phyloP scores from a whole-genome alignment of 1,139 yeast species.

The Magnusiomyces fungicola region DNA sequence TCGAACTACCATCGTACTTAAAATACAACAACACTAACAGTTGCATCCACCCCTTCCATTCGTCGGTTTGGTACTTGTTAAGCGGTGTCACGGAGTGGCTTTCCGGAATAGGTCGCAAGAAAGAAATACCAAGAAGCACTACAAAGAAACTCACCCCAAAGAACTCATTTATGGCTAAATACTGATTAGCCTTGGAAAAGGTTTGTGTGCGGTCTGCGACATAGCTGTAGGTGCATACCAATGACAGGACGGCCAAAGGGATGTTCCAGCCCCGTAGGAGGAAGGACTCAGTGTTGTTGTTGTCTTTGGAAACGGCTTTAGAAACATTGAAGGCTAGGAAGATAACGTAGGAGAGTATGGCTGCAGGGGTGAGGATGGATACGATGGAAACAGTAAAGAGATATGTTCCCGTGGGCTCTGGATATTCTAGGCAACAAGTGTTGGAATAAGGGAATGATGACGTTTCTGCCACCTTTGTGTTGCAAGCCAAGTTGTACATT shows the following conservation, averaged over 20 bases:
- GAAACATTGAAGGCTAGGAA: too few species aligned
- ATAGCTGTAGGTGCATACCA: slow-evolving; percentile 18
- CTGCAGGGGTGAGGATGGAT: background rate
- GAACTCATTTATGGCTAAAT: slow-evolving; percentile 17
- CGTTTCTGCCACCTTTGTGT: slow-evolving; percentile 17
- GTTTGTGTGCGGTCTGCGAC: slow-evolving; percentile 22
- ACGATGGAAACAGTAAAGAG: background rate
- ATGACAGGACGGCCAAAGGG: slow-evolving; percentile 10
- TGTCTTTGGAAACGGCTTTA: too few species aligned
- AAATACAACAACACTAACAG: slow-evolving; percentile 22
- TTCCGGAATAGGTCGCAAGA: slow-evolving; percentile 13
- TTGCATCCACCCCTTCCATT: slow-evolving; percentile 28
- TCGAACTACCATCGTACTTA: slow-evolving; percentile 22
- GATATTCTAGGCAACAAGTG: slow-evolving; percentile 22
- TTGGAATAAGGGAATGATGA: slow-evolving; percentile 19
- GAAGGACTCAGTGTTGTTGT: too few species aligned
- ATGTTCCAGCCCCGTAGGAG: too few species aligned
- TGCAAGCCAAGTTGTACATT: slow-evolving; percentile 21
- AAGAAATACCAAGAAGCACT: slow-evolving; percentile 12
- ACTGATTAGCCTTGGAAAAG: slow-evolving; percentile 21
- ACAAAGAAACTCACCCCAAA: slow-evolving; percentile 13
- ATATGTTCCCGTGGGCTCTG: slow-evolving; percentile 15
- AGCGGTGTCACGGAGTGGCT: slow-evolving; percentile 17
- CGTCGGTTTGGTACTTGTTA: slow-evolving; percentile 23
- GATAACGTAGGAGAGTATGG: too few species aligned